Evolutionary conservation across 306 rosid species (phyloP), one percentile per base, ranked within the genome.

Genomic region (Ceratonia siliqua): DNA sequence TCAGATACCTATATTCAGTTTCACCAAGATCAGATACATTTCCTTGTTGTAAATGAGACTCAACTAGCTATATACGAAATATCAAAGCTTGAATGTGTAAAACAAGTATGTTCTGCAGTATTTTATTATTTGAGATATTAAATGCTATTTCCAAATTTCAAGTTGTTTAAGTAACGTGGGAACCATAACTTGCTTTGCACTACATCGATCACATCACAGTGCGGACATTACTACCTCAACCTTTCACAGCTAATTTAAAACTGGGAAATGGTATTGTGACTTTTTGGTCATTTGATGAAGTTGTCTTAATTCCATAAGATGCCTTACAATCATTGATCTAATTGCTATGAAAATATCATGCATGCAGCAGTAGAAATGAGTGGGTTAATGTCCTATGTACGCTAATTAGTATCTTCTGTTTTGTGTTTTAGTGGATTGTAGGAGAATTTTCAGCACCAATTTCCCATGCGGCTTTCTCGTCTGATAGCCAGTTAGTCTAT

Each of bases 1-100:
- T 18, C 28, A 0, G 96, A 90, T 83, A 91, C 97, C 1, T 96
- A 91, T 33, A 92, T 94, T 43, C 98, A 91, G 86, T 94, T 94
- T 79, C 98, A 94, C 84, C 98, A 85, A 77, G 96, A 94, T 74
- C 98, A 94, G 80, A 73, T 79, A 8, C 96, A 88, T 61, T 90
- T 94, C 85, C 80, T 94, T 74, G 97, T 90, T 56, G 96, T 88
- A 68, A 97, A 94, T 61, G 98, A 94, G 87, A 94, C 96, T 79
- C 98, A 94, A 72, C 92, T 94, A 14, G 97, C 93, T 64, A 94
- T 91, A 38, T 94, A 82, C 45, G 98, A 94, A 75, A 88, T 97
- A 35, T 84, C 96, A 35, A 91, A 94, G 57, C 88, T 94, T 43
- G 96, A 94, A 25, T 77, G 89, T 68, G 84, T 83, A 20, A 91